Base-by-base conservation (phyloP, 2,329 filamentous ascomycete species). In the Verticillium zaregamsianum region DNA sequence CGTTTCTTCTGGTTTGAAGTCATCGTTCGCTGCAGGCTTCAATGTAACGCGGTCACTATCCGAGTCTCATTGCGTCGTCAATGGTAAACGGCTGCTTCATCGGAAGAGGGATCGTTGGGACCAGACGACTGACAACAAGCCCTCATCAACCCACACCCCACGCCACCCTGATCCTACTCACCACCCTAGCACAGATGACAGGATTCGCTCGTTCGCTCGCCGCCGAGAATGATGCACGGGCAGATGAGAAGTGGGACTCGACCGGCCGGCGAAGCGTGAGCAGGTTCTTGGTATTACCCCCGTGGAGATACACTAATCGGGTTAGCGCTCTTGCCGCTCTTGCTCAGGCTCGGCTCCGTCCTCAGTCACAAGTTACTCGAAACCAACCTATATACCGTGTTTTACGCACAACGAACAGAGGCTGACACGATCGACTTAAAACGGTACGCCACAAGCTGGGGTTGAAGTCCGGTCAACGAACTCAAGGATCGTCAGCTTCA, bases 161-260 rank as follows among this genome's bases (percentile, higher is more conserved):
- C 14, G 6, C 37, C 37, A 40, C 37, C 37, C 14, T 40, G 37
- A 40, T 40, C 37, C 20, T n/a, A 7, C n/a, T 49, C n/a, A n/a
- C 40, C n/a, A 49, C 40, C 40, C 40, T 12, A 5, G n/a, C n/a
- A n/a, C 40, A 49, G 40, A 49, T 49, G 40, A 23, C 40, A 23
- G 40, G 40, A 49, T 49, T n/a, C 8, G 9, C 40, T 49, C n/a
- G n/a, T 28, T 28, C 25, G 25, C 28, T 28, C 28, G 28, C 28
- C 39, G 39, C 39, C 40, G 15, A 49, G 40, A 23, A 23, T 23
- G 20, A n/a, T 49, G 55, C 20, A 58, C 32, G 25, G 57, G 37
- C 57, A 58, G 57, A 58, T 58, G 57, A 58, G 57, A 37, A 58
- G 57, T 58, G 57, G 57, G 57, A 31, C 15, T 25, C 17, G 5